Evolutionary conservation across 192 early-diverging fungal genomes (phyloP).

Genomic region (Jimgerdemannia flammicorona): DNA sequence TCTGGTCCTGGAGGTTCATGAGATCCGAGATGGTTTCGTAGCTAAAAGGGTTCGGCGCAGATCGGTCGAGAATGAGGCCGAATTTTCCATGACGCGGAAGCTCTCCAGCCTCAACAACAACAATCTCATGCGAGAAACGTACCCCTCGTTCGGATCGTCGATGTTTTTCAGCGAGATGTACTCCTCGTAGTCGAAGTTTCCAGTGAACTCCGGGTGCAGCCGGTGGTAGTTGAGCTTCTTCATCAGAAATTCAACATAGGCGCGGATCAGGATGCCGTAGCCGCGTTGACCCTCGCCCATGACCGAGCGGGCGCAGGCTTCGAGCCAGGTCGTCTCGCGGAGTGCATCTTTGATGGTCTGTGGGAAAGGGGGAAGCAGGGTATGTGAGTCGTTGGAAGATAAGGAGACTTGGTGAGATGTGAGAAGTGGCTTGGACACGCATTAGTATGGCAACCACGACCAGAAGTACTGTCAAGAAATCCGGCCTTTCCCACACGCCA

Average conservation of each 20-base stretch:
- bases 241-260: conserved; percentile 85
- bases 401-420: too few species aligned
- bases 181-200: conserved; percentile 96
- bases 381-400: too few species aligned
- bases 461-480: background rate
- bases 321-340: conserved; percentile 79
- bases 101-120: too few species aligned
- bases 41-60: conserved; percentile 24
- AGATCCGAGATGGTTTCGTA: conserved; percentile 97
- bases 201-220: conserved; percentile 89
- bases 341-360: conserved; percentile 83
- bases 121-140: background rate
- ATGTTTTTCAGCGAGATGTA: conserved; percentile 90
- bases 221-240: conserved; percentile 92
- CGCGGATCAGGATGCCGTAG: conserved; percentile 84
- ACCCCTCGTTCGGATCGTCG: conserved; percentile 98
- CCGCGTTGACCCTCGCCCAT: conserved; percentile 45
- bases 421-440: too few species aligned
- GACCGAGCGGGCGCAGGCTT: conserved; percentile 58
- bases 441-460: background rate
- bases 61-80: background rate
- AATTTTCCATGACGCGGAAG: background rate
- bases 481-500: background rate
- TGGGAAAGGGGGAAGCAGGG: background rate
- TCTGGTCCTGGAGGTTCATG: conserved; percentile 86